phyloP scores from a whole-genome alignment of 257 asterid genomes.

The Solanum pennellii region DNA sequence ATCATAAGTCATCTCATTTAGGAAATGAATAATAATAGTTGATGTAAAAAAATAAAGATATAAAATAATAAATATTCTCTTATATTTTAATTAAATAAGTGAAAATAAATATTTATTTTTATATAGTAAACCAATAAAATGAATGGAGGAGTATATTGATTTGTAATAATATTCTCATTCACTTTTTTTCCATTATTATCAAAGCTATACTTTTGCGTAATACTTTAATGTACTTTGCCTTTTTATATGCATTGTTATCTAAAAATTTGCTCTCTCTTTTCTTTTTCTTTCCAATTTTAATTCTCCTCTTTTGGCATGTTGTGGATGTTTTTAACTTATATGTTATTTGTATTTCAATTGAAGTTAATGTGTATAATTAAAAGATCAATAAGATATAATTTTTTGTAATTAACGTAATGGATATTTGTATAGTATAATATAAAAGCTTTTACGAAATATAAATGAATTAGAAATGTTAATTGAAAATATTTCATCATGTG shows the following conservation, averaged over 20 bases:
- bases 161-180: not conserved
- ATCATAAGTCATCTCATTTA: not conserved
- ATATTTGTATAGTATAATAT: fast-evolving
- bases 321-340: not conserved
- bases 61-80: too few relatives aligned
- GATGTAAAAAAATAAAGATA: too few relatives aligned
- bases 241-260: not conserved
- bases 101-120: too few relatives aligned
- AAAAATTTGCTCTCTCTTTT: not conserved
- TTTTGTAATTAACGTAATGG: too few relatives aligned
- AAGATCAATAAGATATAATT: too few relatives aligned
- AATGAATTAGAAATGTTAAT: not conserved
- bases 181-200: not conserved
- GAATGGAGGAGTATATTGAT: not conserved
- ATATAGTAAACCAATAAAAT: not conserved
- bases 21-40: not conserved
- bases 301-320: not conserved
- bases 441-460: too few relatives aligned
- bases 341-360: not conserved
- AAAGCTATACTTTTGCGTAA: not conserved
- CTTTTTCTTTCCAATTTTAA: not conserved
- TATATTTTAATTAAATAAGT: not conserved
- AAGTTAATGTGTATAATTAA: too few relatives aligned
- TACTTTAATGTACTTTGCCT: not conserved
- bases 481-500: too few relatives aligned